Base-by-base conservation (phyloP, 2,329 filamentous ascomycete species). In the Magnaporthales sp. region DNA sequence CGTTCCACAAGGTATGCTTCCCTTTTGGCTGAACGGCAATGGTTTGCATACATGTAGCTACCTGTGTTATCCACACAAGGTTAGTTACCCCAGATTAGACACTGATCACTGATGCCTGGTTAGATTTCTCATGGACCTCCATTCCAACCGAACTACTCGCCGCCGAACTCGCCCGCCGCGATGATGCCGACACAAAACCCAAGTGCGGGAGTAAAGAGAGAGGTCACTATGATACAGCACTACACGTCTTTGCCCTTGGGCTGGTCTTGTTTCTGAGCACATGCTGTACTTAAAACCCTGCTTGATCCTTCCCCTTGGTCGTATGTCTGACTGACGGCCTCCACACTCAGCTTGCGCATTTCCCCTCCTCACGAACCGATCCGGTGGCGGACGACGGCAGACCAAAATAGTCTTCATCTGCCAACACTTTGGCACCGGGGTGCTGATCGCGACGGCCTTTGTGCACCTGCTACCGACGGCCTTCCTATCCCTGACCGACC, bases 361-460 rank as follows among this genome's bases (percentile, higher is more conserved):
- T 66, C 89, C 89, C 1, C 78, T 91, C 38, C 77, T 91, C 66
- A 89, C 86, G 10, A 83, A 85, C 69, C 80, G 83, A 51, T 84
- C 83, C 51, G 81, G 82, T 63, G 81, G 87, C 66, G 54, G 54
- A 10, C 83, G 81, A 65, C 83, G 84, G 66, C 87, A 88, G 65
- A 82, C 81, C 69, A 81, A 76, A 26, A 82, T 90, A 71, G 82
- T 60, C 6, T 89, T 90, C 74, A 80, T 88, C 69, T 88, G 87
- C 72, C 86, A 90, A 70, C 90, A 92, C 78, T 90, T 92, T 70
- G 90, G 91, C 73, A 95, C 91, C 1, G 91, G 91, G 68, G 92
- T 95, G 24, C 81, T 95, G n/a, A 89, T 95, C 69, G 91, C 92
- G 11, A 95, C 91, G 1, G 91, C 91, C 66, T 95, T 95, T 73